Conservation (phyloP, 345 rosid genomes). For the Salix viminalis region DNA sequence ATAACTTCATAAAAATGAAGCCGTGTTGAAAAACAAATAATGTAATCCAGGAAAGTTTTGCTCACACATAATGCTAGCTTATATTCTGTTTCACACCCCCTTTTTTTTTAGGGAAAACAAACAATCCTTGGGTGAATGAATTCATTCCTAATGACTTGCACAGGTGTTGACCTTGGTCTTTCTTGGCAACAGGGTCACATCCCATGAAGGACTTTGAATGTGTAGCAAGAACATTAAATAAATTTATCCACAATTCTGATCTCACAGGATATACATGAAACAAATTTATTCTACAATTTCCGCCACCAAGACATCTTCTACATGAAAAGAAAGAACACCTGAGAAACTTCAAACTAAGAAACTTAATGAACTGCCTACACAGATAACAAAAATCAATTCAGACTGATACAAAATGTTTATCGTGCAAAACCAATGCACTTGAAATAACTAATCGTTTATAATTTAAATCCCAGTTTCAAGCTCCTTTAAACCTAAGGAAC, state of each 20-base stretch:
- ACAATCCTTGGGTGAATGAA: neutral
- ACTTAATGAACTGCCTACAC: neutral
- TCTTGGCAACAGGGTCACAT: neutral
- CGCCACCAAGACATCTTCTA: neutral
- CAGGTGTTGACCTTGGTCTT: neutral
- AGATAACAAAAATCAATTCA: neutral
- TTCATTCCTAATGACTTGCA: neutral
- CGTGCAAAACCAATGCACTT: neutral
- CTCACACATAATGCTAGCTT: neutral
- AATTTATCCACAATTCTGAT: neutral
- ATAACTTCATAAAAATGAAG: neutral
- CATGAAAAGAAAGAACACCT: neutral
- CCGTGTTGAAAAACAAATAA: neutral
- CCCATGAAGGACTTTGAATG: neutral
- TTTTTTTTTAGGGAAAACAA: neutral
- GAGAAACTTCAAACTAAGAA: neutral
- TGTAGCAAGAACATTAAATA: neutral
- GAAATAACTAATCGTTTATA: neutral
- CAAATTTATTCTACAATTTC: neutral
- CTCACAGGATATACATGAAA: neutral
- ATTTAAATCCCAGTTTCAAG: neutral
- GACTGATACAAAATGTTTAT: neutral
- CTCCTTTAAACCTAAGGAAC: neutral
- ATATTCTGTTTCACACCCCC: neutral
- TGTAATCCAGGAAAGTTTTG: neutral